Conservation (phyloP, 2,329 filamentous ascomycete species). For the Tricladium varicosporioides region DNA sequence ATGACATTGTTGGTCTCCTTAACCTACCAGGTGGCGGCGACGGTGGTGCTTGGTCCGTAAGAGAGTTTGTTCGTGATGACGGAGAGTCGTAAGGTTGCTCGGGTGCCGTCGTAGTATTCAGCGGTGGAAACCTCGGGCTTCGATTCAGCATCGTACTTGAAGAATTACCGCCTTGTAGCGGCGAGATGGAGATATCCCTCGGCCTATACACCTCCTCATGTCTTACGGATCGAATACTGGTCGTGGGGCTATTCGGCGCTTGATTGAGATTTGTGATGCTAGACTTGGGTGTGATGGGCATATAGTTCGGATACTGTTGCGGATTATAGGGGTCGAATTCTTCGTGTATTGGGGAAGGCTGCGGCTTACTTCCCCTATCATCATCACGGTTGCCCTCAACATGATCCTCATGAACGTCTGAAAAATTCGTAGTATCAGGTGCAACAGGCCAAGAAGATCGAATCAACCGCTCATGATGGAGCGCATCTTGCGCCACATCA, state of each 20-base stretch:
- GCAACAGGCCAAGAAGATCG: slow-evolving; percentile 13
- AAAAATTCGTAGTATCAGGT: neutral
- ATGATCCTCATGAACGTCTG: too few relatives aligned
- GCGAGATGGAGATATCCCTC: too few relatives aligned
- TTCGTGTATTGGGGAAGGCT: slow-evolving; percentile 14
- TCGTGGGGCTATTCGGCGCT: neutral
- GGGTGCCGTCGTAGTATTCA: slow-evolving; percentile 2
- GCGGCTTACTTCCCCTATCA: neutral
- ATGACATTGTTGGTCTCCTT: too few relatives aligned
- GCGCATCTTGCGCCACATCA: slow-evolving; percentile 12
- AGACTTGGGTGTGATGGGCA: slow-evolving; percentile 11
- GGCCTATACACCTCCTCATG: too few relatives aligned
- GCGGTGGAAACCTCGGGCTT: neutral
- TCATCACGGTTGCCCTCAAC: too few relatives aligned
- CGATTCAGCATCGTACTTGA: neutral
- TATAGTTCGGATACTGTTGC: slow-evolving; percentile 18
- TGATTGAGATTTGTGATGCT: slow-evolving; percentile 9
- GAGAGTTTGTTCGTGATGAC: slow-evolving; percentile 2
- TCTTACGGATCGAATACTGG: too few relatives aligned
- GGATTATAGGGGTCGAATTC: slow-evolving; percentile 24
- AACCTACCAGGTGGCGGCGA: too few relatives aligned
- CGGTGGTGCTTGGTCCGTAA: neutral
- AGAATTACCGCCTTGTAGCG: too few relatives aligned
- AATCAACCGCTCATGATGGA: slow-evolving; percentile 17
- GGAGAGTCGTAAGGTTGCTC: slow-evolving; percentile 9